Base-by-base conservation (phyloP, 331 rosid species). In the Phaseolus coccineus region DNA sequence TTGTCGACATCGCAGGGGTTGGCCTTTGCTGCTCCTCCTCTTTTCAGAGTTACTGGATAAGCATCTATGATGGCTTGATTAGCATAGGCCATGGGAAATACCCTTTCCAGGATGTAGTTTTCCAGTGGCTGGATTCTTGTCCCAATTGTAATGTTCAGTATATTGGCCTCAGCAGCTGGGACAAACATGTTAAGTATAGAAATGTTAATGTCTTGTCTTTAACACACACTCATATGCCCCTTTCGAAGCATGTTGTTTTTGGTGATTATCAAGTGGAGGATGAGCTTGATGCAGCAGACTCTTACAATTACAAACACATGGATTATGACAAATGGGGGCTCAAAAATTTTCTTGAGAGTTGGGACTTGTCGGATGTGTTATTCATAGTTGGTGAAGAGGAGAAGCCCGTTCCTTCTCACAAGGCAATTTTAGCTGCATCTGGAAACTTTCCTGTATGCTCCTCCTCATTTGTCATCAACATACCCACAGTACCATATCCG, bases 141-240 rank as follows among this genome's bases (percentile, higher is more conserved):
- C 99, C 99, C 9, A 91, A 85, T 79, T 91, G 90, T 48, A 88
- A 87, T 65, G 89, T 95, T 87, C 97, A 69, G 83, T 93, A 91
- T 82, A 78, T 95, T 67, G 99, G 99, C 51, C 99, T 95, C 53
- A 92, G 99, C 77, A 95, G 97, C 82, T 95, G 99, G 99, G 97
- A 95, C 71, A 95, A 95, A 66, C 99, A 95, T 76, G 99, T 95
- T 10, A 92, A 90, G 44, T 95, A 95, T 74, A 90, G 93, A 82
- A 92, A 95, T 79, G 96, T 95, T 50, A 87, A 79, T 71, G 97
- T 95, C 12, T 78, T 95, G 82, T 94, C 99, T 0, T 65, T 88
- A 40, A 84, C 88, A 19, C 90, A 90, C 71, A 77, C 88, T 72
- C 93, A 85, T 61, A 64, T 87, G 74, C 88, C 90, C 35, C 77